Evolutionary conservation across 306 rosid genomes (phyloP), one percentile per base, ranked within the genome.

Genomic region (Pyrus pyrifolia): DNA sequence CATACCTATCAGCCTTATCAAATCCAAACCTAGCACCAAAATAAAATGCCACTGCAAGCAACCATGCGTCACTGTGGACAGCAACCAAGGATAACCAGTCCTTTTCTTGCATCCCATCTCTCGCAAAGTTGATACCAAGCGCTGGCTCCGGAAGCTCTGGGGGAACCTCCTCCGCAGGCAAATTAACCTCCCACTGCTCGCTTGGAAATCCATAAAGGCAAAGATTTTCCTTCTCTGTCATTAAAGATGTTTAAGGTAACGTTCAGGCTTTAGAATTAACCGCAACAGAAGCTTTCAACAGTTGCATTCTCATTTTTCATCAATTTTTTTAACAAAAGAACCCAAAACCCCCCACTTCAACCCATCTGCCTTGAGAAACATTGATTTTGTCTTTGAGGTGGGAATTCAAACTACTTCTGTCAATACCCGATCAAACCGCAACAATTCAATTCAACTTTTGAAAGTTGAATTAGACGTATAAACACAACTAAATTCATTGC

Each of bases 121-220:
- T 81, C 3, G 89, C 87, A 82, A 87, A 91, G 84, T 91, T 91
- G 62, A 88, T 88, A 45, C 96, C 96, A 12, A 87, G 77, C n/a
- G 88, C 90, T 23, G 96, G 96, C 80, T 91, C 90, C 0, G 96
- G 96, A 76, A 88, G 87, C 80, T 88, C 96, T 7, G 96, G 83
- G 76, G 93, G 96, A 65, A 91, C 91, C 82, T 87, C 91, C 73
- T 86, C 89, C 3, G 89, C 89, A 7, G 96, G 96, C 21, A 87
- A 84, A 81, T 82, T 79, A 67, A 91, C 96, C 85, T 87, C 86
- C 96, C 96, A 91, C 49, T 79, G 86, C 80, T 85, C 90, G 51
- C 75, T 75, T n/a, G 96, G 96, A 81, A 78, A 87, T 75, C 96
- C 96, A 85, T 88, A 91, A 23, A 91, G 96, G 83, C 93, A 88